phyloP scores from a whole-genome alignment of 148 eudicot genomes.

The Cornus florida region DNA sequence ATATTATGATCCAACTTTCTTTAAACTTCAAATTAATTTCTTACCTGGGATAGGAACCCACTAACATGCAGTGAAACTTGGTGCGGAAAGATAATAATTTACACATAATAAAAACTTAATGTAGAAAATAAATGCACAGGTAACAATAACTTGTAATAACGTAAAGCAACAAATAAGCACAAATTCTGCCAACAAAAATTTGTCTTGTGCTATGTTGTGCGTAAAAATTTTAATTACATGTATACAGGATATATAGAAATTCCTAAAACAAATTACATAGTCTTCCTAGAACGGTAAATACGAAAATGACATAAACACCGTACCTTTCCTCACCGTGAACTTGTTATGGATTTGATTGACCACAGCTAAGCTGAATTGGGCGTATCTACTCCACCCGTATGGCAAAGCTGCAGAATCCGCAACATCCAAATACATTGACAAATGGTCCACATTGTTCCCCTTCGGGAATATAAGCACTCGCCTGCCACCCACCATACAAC shows the following conservation, averaged over 20 bases:
- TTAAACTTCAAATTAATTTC: background rate
- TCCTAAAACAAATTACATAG: background rate
- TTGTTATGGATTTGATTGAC: conserved; percentile 45
- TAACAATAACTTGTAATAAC: background rate
- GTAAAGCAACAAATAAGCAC: background rate
- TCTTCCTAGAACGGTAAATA: background rate
- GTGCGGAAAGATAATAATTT: background rate
- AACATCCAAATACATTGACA: conserved; percentile 56
- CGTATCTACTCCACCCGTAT: conserved; percentile 57
- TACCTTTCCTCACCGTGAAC: conserved; percentile 49
- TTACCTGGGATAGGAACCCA: background rate
- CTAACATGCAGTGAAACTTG: background rate
- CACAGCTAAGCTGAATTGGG: conserved; percentile 52
- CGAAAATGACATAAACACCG: background rate
- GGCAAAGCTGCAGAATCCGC: conserved; percentile 49
- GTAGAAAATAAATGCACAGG: background rate
- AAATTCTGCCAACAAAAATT: background rate
- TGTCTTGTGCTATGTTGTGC: background rate
- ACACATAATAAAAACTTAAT: background rate
- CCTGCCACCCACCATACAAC: conserved; percentile 14
- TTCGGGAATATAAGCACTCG: conserved; percentile 37
- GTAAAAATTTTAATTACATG: background rate
- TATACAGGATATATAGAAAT: background rate
- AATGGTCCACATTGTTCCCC: conserved; percentile 48
- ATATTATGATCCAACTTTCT: background rate